Conservation (phyloP, 1,284 basidiomycete genomes). For the Rhodotorula sp. region DNA sequence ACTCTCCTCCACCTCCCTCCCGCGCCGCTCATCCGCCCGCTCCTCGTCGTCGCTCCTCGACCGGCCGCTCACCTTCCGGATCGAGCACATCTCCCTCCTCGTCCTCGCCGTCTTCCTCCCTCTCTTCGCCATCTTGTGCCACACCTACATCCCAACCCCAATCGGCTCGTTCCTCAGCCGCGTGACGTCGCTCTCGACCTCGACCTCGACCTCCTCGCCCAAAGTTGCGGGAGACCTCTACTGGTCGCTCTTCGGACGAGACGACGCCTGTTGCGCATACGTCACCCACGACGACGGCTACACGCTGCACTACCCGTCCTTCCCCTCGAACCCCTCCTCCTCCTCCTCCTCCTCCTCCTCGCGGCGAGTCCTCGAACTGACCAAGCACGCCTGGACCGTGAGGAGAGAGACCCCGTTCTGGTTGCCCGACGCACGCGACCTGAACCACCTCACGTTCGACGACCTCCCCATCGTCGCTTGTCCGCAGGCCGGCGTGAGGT, state of each 20-base stretch:
- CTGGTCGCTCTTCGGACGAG: conserved; percentile 43
- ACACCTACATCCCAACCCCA: conserved; percentile 28
- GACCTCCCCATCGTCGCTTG: conserved; percentile 21
- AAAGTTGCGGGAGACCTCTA: conserved; percentile 33
- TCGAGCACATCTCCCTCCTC: conserved; percentile 26
- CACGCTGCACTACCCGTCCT: conserved; percentile 36
- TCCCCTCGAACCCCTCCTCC: background rate
- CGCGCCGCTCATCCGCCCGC: background rate
- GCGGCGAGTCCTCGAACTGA: conserved; percentile 7
- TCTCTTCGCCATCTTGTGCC: conserved; percentile 22
- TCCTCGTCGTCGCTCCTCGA: background rate
- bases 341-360: background rate
- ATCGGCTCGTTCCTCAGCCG: conserved; percentile 25
- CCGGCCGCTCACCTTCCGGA: conserved; percentile 12
- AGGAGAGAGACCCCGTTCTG: conserved; percentile 20
- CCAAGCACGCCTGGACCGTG: conserved; percentile 33
- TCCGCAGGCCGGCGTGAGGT: conserved; percentile 20
- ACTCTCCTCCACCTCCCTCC: background rate
- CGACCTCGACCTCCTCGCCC: background rate
- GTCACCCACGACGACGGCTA: conserved; percentile 36
- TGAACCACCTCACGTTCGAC: background rate
- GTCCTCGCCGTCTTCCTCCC: conserved; percentile 28
- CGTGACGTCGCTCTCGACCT: conserved; percentile 2
- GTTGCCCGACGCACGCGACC: background rate
- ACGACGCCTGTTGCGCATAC: conserved; percentile 29